Base-by-base conservation (phyloP, 345 rosid species). In the Dipteronia dyeriana region DNA sequence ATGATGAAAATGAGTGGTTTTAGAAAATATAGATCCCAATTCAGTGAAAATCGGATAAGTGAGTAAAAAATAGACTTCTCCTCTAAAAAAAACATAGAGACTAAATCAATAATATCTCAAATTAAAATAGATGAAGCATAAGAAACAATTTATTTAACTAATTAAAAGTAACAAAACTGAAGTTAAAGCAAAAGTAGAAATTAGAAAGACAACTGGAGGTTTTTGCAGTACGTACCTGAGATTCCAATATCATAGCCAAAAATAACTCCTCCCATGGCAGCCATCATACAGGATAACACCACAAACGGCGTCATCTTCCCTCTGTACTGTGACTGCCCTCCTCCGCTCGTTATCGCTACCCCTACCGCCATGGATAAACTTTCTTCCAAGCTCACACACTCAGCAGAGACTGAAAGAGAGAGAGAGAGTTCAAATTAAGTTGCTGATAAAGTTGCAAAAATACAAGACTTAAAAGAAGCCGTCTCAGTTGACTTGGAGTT, bases 201-300 rank as follows among this genome's bases (percentile, higher is more conserved):
- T 34, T 34, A 34, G 38, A 34, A 34, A 34, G 38, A 34, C 4
- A 34, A 34, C 38, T 4, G 38, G 38, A 34, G 38, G 38, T 34
- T 4, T 34, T 34, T 41, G 45, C 11, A 41, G 25, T 17, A 26
- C 69, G 80, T 19, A 93, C 95, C 97, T 75, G 97, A 81, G 75
- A 88, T 90, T 62, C 98, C 98, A 67, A 92, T 86, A 82, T 94
- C 98, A 80, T 90, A 94, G 79, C 98, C 97, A 34, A 94, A 92
- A 78, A 94, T 86, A 66, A 92, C 87, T 54, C 98, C 98, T 69
- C 98, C 98, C 87, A 86, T 92, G 85, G 94, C 94, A 16, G 98
- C 98, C 90, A 91, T 85, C 80, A 86, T 84, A 78, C 95, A 94
- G 7, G 98, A 94, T 9, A 91, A 76, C 38, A 90, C 81, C 16